phyloP scores from a whole-genome alignment of 2,329 filamentous ascomycete species.

The Fusarium stilboides region DNA sequence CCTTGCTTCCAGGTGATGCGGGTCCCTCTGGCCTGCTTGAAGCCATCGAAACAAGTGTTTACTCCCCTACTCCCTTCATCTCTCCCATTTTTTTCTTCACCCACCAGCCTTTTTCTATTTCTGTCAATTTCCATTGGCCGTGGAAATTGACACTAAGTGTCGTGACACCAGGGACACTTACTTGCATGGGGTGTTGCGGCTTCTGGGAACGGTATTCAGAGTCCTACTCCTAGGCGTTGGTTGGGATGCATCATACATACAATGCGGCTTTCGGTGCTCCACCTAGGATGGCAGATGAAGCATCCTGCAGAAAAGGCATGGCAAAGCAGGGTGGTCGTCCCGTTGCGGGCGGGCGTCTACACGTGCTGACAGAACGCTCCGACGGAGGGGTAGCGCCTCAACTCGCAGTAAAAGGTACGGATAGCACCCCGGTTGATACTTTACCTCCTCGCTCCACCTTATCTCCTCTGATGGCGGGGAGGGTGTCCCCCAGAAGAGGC shows the following conservation, averaged over 20 bases:
- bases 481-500: constrained; percentile 28
- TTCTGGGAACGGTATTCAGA: constrained; percentile 17
- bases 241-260: constrained; percentile 38
- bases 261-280: constrained; percentile 26
- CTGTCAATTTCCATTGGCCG: not conserved
- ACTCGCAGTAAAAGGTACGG: constrained; percentile 42
- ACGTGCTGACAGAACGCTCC: constrained; percentile 35
- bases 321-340: constrained; percentile 42
- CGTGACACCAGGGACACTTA: constrained; percentile 3
- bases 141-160: not conserved
- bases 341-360: constrained; percentile 32
- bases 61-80: constrained; percentile 10
- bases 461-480: constrained; percentile 35
- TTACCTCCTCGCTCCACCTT: constrained; percentile 50
- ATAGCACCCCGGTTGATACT: constrained; percentile 52
- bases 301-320: constrained; percentile 38
- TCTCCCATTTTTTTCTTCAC: not conserved
- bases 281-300: constrained; percentile 26
- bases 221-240: constrained; percentile 21
- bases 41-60: constrained; percentile 5
- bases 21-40: constrained; percentile 33
- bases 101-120: constrained; percentile 2
- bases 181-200: constrained; percentile 8
- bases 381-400: constrained; percentile 22
- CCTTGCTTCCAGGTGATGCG: constrained; percentile 47